Conservation (phyloP, 2,329 filamentous ascomycete genomes). For the Neonectria magnoliae region DNA sequence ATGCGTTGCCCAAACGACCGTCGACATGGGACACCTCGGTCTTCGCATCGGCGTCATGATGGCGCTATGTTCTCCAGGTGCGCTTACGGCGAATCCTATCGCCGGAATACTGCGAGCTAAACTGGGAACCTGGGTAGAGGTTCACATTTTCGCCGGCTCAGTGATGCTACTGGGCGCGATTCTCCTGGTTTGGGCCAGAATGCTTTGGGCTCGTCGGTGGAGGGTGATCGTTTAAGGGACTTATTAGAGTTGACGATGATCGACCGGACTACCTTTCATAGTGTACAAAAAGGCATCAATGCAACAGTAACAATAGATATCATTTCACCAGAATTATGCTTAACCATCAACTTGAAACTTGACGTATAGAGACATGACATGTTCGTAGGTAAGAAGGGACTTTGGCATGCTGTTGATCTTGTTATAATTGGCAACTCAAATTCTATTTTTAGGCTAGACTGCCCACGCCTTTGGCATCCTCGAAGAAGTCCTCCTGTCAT, state of each 20-base stretch:
- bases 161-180: neutral
- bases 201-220: neutral
- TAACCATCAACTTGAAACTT: neutral
- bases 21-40: conserved; percentile 43
- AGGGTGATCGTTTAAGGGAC: neutral
- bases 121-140: neutral
- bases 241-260: neutral
- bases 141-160: conserved; percentile 11
- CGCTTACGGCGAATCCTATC: conserved; percentile 39
- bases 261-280: neutral
- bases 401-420: neutral
- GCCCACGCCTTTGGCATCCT: neutral
- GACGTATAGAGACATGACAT: neutral
- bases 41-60: conserved; percentile 47
- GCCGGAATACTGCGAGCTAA: conserved; percentile 15
- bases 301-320: neutral
- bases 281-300: neutral
- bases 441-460: neutral
- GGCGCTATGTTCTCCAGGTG: conserved; percentile 42
- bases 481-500: neutral
- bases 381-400: neutral
- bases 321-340: neutral
- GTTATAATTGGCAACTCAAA: neutral
- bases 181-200: neutral
- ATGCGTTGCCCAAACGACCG: conserved; percentile 45